phyloP scores from a whole-genome alignment of 2,329 filamentous ascomycete species.

The Alternaria longipes region DNA sequence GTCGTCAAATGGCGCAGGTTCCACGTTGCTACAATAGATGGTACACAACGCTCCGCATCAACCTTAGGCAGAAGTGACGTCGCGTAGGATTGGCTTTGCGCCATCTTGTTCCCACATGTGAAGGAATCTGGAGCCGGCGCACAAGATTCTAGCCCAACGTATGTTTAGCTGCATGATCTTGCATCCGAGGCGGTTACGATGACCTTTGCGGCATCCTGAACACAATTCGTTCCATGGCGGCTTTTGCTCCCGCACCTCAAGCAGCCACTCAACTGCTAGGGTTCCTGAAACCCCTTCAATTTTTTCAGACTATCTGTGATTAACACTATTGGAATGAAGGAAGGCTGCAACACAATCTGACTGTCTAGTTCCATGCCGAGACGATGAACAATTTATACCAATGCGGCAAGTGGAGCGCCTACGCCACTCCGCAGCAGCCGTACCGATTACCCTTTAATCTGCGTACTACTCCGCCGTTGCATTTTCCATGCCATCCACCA shows the following conservation, averaged over 20 bases:
- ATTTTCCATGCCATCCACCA: not conserved
- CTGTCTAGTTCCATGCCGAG: not conserved
- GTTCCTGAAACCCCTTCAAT: not conserved
- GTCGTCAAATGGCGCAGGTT: not conserved
- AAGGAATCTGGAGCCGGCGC: not conserved
- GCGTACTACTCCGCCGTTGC: not conserved
- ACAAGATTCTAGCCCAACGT: not conserved
- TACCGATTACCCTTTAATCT: constrained; percentile 2
- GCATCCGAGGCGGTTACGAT: constrained; percentile 7
- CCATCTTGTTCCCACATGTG: not conserved
- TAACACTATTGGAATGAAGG: not conserved
- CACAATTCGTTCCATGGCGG: not conserved
- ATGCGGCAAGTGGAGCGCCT: constrained; percentile 16
- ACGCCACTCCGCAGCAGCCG: not conserved
- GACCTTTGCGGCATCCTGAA: not conserved
- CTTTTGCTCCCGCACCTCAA: not conserved
- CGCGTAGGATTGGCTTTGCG: not conserved
- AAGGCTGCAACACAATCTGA: not conserved
- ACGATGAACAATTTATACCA: not conserved
- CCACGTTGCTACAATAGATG: constrained; percentile 4
- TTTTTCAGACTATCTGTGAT: not conserved
- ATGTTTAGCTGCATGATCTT: constrained; percentile 20
- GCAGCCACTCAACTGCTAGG: not conserved
- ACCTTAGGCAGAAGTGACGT: constrained; percentile 10
- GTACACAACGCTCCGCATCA: constrained; percentile 11